phyloP scores from a whole-genome alignment of 2,329 filamentous ascomycete genomes.

The Arthrobotrys pseudoclavata region DNA sequence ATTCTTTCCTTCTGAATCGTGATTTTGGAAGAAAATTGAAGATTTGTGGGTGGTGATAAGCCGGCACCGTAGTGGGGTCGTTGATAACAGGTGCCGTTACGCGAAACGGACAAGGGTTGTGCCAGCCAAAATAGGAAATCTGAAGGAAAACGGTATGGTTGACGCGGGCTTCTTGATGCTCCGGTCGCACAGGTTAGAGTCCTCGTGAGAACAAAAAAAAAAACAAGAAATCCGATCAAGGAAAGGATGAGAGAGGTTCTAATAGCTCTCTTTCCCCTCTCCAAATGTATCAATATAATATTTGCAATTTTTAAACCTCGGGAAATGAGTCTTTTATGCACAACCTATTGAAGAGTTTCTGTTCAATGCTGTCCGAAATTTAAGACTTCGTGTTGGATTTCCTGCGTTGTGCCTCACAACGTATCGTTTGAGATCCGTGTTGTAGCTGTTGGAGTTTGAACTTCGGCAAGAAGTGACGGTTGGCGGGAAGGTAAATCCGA shows the following conservation, averaged over 20 bases:
- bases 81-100: constrained; percentile 21
- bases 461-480: constrained; percentile 8
- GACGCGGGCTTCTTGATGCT: constrained; percentile 23
- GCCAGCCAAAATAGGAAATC: constrained; percentile 54
- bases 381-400: not conserved
- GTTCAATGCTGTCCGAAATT: not conserved
- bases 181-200: not conserved
- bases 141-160: constrained; percentile 58
- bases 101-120: constrained; percentile 3
- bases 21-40: not conserved
- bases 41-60: constrained; percentile 1
- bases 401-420: constrained; percentile 22
- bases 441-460: constrained; percentile 31
- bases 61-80: not conserved
- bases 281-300: not conserved
- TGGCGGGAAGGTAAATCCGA: constrained; percentile 27
- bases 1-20: too few relatives aligned
- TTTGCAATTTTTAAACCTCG: not conserved
- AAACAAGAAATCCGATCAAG: not conserved
- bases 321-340: not conserved
- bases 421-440: not conserved
- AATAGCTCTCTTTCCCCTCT: not conserved
- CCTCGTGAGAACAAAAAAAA: not conserved
- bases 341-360: not conserved
- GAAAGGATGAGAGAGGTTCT: not conserved